Conservation (phyloP, 148 eudicot genomes). For the Agrostemma githago region DNA sequence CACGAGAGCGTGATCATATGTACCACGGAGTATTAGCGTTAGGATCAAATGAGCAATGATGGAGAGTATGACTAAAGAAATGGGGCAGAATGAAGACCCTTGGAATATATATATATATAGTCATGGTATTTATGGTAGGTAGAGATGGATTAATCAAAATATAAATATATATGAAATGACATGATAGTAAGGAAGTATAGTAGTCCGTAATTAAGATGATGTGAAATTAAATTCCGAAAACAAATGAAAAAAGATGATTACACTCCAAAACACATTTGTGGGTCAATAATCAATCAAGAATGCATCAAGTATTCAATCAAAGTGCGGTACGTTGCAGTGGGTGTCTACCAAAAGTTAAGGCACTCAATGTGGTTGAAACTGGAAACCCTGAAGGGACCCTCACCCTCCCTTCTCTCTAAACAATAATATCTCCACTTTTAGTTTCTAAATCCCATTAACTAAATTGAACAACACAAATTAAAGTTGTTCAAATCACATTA, state of each 20-base stretch:
- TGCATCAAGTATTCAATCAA: slow-evolving; percentile 9
- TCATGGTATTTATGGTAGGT: slow-evolving; percentile 17
- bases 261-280: slow-evolving; percentile 15
- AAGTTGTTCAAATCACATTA: not conserved
- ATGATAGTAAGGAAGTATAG: not conserved
- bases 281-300: slow-evolving; percentile 17
- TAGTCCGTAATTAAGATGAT: not conserved
- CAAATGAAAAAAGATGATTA: slow-evolving; percentile 1
- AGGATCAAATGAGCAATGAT: not conserved
- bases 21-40: not conserved
- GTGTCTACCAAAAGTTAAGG: slow-evolving; percentile 19
- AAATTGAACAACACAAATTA: too few relatives aligned
- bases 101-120: not conserved
- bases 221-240: slow-evolving; percentile 3
- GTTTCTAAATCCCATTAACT: not conserved
- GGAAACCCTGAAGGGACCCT: slow-evolving; percentile 6
- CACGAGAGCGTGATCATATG: not conserved
- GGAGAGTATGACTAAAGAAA: not conserved
- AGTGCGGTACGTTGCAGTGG: slow-evolving; percentile 7
- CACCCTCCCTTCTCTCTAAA: not conserved
- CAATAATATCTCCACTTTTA: not conserved
- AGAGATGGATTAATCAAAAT: slow-evolving; percentile 14
- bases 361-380: slow-evolving; percentile 23
- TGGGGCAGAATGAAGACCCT: not conserved
- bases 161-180: too few relatives aligned